Conservation (phyloP, 495 filamentous ascomycete genomes). For the Penicillium alfredii region DNA sequence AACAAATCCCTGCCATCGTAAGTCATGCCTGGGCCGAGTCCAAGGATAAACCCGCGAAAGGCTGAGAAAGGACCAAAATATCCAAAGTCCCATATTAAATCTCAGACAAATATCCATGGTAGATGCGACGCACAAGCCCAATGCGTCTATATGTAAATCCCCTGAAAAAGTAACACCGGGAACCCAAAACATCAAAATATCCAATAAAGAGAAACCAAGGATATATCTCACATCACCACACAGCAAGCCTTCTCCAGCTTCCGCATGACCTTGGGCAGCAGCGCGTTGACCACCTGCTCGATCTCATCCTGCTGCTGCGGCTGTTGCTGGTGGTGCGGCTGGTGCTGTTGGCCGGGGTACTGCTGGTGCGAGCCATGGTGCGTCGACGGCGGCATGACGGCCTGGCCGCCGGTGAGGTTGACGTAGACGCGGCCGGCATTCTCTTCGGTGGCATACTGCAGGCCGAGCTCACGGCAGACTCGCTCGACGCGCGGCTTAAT, state of each 20-base stretch:
- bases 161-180: too few relatives aligned
- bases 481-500: conserved; percentile 87
- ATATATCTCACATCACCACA: conserved; percentile 61
- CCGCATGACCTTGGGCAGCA: conserved; percentile 52
- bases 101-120: neutral
- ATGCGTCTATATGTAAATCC: too few relatives aligned
- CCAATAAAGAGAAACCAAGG: conserved; percentile 1
- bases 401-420: conserved; percentile 57
- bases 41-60: conserved; percentile 2
- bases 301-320: conserved; percentile 54
- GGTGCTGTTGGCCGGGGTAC: conserved; percentile 30
- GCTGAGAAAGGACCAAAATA: neutral
- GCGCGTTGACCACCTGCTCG: conserved; percentile 56
- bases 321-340: conserved; percentile 35
- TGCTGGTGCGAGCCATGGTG: conserved; percentile 29
- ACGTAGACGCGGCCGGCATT: conserved; percentile 83
- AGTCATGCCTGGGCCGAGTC: conserved; percentile 2
- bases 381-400: conserved; percentile 46
- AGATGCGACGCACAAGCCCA: conserved; percentile 1
- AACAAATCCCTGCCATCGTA: conserved; percentile 4
- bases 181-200: neutral
- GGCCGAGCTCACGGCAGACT: conserved; percentile 71
- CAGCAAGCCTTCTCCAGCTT: conserved; percentile 69
- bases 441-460: conserved; percentile 76
- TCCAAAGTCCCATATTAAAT: neutral